Percentiles rank a stretch among this genome's conserved stretches.
Evolutionary conservation across 495 filamentous ascomycete genomes (phyloP).

Genomic region (Lasiosphaeria ovina): DNA sequence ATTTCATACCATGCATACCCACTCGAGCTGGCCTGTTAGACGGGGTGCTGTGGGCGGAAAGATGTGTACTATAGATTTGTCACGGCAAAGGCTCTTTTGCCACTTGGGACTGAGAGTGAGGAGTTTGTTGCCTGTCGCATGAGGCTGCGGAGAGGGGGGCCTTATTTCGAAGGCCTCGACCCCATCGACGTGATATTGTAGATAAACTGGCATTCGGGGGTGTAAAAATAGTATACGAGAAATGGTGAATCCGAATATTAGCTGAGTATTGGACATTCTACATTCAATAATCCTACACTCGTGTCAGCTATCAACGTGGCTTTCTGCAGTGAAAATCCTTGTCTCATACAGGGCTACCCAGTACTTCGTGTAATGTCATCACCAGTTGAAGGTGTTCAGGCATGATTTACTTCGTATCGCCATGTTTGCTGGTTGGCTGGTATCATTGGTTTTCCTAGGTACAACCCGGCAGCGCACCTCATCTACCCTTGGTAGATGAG

Average conservation of each 20-base stretch:
- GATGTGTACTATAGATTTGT: constrained; percentile 25
- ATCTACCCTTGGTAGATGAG: too few relatives aligned
- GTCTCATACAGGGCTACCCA: too few relatives aligned
- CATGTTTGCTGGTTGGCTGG: too few relatives aligned
- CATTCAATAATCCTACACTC: background rate
- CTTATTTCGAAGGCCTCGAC: background rate
- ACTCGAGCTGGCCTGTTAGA: background rate
- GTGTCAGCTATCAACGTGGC: too few relatives aligned
- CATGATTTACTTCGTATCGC: too few relatives aligned
- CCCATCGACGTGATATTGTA: constrained; percentile 3
- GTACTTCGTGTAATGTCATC: too few relatives aligned
- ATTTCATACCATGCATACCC: constrained; percentile 4
- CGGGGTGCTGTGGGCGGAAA: constrained; percentile 7
- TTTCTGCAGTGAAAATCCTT: too few relatives aligned
- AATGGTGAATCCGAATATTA: constrained; percentile 7
- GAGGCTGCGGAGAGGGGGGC: constrained; percentile 1
- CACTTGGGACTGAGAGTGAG: background rate
- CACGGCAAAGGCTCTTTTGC: constrained; percentile 7
- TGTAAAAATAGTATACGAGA: constrained; percentile 7
- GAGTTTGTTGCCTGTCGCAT: background rate
- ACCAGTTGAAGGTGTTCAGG: too few relatives aligned
- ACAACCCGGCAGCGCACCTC: too few relatives aligned
- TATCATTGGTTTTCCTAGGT: too few relatives aligned
- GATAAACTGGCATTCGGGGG: constrained; percentile 8
- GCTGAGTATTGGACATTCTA: constrained; percentile 1